Evolutionary conservation across 306 rosid species (phyloP).

Genomic region (Cicer bijugum): DNA sequence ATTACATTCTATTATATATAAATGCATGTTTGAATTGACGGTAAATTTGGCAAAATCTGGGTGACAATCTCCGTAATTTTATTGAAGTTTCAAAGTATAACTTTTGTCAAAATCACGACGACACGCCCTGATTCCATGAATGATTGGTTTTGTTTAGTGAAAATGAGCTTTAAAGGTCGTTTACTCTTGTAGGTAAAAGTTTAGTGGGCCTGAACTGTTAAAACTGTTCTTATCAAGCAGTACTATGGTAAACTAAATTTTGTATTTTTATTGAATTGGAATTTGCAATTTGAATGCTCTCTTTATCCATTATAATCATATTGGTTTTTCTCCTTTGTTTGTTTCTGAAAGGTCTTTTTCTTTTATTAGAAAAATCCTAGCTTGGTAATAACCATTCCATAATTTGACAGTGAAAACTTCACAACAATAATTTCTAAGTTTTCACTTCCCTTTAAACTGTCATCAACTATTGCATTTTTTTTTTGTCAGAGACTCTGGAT

Average conservation of each 20-base stretch:
- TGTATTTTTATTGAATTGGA: conserved; percentile 44
- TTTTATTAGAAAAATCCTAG: conserved; percentile 56
- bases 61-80: neutral
- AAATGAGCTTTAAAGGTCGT: conserved; percentile 35
- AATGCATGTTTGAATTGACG: neutral
- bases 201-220: conserved; percentile 63
- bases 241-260: conserved; percentile 52
- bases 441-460: conserved; percentile 41
- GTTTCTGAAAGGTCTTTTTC: conserved; percentile 64
- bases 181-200: conserved; percentile 42
- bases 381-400: conserved; percentile 60
- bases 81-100: neutral
- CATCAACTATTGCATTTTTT: conserved; percentile 55
- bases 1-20: conserved; percentile 38
- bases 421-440: conserved; percentile 39
- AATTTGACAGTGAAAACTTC: conserved; percentile 42
- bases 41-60: neutral
- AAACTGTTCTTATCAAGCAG: conserved; percentile 56
- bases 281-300: conserved; percentile 51
- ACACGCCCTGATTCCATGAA: neutral
- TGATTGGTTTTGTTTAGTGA: conserved; percentile 38
- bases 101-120: neutral
- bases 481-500: conserved; percentile 58
- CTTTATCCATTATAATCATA: conserved; percentile 54
- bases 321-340: conserved; percentile 57